Evolutionary conservation across 1,284 basidiomycete species (phyloP).

Genomic region (Entoloma clypeatum): DNA sequence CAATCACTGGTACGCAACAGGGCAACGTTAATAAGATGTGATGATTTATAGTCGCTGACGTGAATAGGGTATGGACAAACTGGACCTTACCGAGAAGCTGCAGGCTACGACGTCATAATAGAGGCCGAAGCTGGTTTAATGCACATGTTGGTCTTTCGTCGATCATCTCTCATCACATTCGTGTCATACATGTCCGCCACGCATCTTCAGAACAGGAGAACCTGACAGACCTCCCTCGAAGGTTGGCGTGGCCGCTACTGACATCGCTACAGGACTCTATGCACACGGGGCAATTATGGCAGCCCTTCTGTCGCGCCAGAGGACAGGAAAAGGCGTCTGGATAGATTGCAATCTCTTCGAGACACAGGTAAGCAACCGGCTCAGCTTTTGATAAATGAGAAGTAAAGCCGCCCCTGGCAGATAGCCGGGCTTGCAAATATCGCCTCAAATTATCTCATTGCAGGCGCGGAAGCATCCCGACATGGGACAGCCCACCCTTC

Average conservation of each 20-base stretch:
- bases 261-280: constrained; percentile 91
- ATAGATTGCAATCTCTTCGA: constrained; percentile 91
- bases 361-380: constrained; percentile 73
- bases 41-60: not conserved
- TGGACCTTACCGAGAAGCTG: constrained; percentile 78
- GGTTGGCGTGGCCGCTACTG: constrained; percentile 88
- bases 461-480: constrained; percentile 80
- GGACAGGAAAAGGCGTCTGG: constrained; percentile 86
- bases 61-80: constrained; percentile 87
- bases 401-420: constrained; percentile 40
- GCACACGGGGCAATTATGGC: constrained; percentile 93
- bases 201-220: constrained; percentile 74
- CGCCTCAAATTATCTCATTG: constrained; percentile 89
- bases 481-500: constrained; percentile 92
- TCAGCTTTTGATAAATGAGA: no score
- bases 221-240: constrained; percentile 85
- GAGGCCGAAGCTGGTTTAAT: constrained; percentile 91
- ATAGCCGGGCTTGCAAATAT: constrained; percentile 92
- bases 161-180: constrained; percentile 5
- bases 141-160: constrained; percentile 70
- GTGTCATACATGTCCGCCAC: not conserved
- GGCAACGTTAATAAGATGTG: constrained; percentile 1
- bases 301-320: constrained; percentile 74
- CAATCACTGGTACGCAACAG: constrained; percentile 69
- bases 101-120: constrained; percentile 90